Evolutionary conservation across 2,329 filamentous ascomycete species (phyloP).

Genomic region (Hymenotorrendiella dingleyae): DNA sequence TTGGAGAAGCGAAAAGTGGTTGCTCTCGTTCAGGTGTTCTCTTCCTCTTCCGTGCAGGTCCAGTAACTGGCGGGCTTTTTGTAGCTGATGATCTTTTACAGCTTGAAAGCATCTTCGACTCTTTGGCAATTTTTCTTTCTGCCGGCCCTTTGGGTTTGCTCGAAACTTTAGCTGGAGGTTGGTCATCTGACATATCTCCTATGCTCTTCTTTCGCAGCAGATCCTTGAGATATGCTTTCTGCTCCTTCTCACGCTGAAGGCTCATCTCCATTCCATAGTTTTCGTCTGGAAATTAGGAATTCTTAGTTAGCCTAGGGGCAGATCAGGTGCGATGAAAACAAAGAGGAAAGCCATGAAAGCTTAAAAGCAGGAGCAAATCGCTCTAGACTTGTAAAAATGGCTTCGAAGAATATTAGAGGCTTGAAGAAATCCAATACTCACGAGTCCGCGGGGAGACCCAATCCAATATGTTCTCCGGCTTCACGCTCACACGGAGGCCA

Average conservation of each 20-base stretch:
- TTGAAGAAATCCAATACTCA: conserved; percentile 55
- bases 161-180: too few relatives aligned
- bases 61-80: too few relatives aligned
- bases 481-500: conserved; percentile 47
- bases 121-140: background rate
- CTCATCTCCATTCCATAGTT: conserved; percentile 39
- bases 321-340: too few relatives aligned
- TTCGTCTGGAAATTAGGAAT: too few relatives aligned
- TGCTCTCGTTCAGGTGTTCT: background rate
- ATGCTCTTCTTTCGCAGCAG: conserved; percentile 2
- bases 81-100: too few relatives aligned
- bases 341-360: too few relatives aligned
- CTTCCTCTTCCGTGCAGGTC: conserved; percentile 6
- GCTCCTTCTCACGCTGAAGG: conserved; percentile 12
- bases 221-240: conserved; percentile 16
- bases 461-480: conserved; percentile 43
- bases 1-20: conserved; percentile 5
- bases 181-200: conserved; percentile 3
- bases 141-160: background rate
- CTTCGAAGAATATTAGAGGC: too few relatives aligned
- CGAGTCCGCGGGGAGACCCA: conserved; percentile 52
- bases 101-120: background rate
- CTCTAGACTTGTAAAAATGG: too few relatives aligned
- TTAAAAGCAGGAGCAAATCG: too few relatives aligned
- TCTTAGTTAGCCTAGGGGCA: too few relatives aligned